Conservation (phyloP, 148 eudicot genomes). For the Vaccinium macrocarpon region DNA sequence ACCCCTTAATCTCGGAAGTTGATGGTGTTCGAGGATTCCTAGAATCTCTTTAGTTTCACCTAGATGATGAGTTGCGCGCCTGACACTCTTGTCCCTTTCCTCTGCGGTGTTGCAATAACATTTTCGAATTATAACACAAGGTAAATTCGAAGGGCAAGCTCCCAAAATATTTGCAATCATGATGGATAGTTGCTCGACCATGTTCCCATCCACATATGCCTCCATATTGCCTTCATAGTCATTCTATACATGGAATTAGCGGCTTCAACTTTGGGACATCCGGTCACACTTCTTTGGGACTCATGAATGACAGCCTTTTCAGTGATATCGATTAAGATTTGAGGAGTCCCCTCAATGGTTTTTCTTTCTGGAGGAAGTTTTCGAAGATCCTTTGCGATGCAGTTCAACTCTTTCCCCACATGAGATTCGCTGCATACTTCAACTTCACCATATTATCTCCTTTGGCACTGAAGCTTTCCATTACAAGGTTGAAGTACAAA, state of each 20-base stretch:
- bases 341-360: not conserved
- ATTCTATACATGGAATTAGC: not conserved
- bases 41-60: conserved; percentile 10
- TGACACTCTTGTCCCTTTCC: conserved; percentile 7
- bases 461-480: not conserved
- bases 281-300: not conserved
- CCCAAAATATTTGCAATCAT: not conserved
- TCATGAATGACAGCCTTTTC: not conserved
- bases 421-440: not conserved
- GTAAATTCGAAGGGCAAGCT: conserved; percentile 13
- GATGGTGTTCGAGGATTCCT: not conserved
- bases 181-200: conserved; percentile 11
- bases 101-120: conserved; percentile 2
- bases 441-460: not conserved
- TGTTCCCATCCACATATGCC: not conserved
- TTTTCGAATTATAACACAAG: not conserved
- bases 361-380: not conserved
- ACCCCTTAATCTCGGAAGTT: not conserved
- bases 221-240: not conserved
- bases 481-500: not conserved
- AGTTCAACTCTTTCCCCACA: conserved; percentile 11
- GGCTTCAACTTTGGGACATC: not conserved
- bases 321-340: not conserved
- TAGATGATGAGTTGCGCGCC: not conserved
- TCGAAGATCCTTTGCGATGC: not conserved